A percentile compares a stretch with the other conserved stretches of the same genome.
Evolutionary conservation across 2,329 filamentous ascomycete species (phyloP).

Genomic region (Sclerotinia trifoliorum): DNA sequence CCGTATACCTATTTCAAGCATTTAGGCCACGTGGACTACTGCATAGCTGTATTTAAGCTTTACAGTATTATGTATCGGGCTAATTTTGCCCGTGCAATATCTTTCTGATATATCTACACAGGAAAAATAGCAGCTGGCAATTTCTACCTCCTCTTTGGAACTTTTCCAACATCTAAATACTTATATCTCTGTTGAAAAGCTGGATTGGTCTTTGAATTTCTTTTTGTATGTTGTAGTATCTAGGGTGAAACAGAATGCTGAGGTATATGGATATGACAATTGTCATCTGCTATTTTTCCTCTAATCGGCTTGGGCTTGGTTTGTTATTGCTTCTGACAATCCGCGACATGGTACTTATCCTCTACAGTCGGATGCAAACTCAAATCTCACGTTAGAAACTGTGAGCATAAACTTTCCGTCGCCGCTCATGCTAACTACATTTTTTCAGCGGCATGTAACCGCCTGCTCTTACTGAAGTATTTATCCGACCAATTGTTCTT

Average conservation of each 20-base stretch:
- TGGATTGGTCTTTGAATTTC: neutral
- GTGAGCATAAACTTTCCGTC: neutral
- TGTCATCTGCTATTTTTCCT: neutral
- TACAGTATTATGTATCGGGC: neutral
- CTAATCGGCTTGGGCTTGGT: neutral
- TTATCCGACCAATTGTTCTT: neutral
- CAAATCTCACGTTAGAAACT: too few species aligned
- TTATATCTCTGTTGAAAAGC: neutral
- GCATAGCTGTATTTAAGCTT: neutral
- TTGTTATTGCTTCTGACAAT: neutral
- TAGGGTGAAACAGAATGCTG: neutral
- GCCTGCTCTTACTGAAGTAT: neutral
- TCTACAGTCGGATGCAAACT: neutral
- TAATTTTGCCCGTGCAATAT: too few species aligned
- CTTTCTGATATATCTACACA: neutral
- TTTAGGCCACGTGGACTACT: neutral
- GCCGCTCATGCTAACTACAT: neutral
- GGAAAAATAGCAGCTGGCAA: neutral
- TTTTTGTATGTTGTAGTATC: neutral
- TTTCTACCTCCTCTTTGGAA: neutral
- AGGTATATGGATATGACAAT: neutral
- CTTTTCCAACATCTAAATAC: neutral
- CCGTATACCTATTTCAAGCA: neutral
- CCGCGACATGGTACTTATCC: neutral
- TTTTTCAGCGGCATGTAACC: neutral